Conservation (phyloP, 805 yeast species). For the Saccharomycopsis sp. region DNA sequence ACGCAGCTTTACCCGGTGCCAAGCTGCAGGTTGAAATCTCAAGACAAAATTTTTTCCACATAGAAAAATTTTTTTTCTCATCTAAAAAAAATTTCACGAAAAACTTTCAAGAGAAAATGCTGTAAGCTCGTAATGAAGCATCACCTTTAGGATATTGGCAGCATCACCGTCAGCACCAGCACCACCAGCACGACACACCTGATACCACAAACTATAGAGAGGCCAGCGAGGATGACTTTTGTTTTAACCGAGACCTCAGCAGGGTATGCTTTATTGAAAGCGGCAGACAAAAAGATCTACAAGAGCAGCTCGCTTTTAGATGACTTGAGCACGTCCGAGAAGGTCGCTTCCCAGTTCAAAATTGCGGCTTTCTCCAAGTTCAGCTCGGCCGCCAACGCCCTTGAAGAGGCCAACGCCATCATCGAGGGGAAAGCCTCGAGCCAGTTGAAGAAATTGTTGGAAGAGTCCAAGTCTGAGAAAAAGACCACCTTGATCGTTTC, state of each 20-base stretch:
- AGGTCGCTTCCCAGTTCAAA: constrained; percentile 85
- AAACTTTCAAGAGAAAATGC: not conserved
- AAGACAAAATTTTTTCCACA: not conserved
- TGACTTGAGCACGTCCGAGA: constrained; percentile 75
- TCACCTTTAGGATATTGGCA: not conserved
- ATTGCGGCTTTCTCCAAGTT: constrained; percentile 94
- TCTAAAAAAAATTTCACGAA: not conserved
- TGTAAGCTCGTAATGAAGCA: not conserved
- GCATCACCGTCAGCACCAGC: not conserved
- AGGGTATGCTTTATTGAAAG: constrained; percentile 95
- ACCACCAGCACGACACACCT: not conserved
- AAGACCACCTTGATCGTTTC: constrained; percentile 84
- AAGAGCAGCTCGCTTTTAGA: constrained; percentile 68
- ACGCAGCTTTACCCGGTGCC: too few species aligned
- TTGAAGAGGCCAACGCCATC: constrained; percentile 88
- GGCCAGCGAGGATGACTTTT: constrained; percentile 51
- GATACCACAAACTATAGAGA: not conserved
- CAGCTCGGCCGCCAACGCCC: constrained; percentile 88
- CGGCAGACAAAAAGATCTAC: constrained; percentile 94
- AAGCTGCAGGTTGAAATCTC: not conserved
- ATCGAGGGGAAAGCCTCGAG: constrained; percentile 91
- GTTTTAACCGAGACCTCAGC: constrained; percentile 98
- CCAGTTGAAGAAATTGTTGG: constrained; percentile 69
- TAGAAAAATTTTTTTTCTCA: too few species aligned
- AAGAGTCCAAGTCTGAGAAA: constrained; percentile 71